Percentiles rank a stretch among this genome's conserved stretches.
Evolutionary conservation across 1,284 basidiomycete genomes (phyloP).

Genomic region (Cryptococcus neoformans): DNA sequence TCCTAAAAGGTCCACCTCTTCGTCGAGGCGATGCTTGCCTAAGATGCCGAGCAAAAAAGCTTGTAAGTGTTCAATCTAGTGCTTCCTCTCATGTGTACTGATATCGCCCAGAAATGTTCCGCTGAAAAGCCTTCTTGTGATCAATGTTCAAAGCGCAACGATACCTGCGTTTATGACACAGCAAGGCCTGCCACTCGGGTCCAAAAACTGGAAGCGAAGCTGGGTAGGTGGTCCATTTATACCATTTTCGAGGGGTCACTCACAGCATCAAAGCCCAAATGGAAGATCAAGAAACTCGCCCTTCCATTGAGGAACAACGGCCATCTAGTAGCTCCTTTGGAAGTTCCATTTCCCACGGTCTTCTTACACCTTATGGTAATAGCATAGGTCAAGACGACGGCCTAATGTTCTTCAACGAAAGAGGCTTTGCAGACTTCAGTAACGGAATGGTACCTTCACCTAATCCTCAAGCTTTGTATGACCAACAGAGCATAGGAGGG

Average conservation of each 20-base stretch:
- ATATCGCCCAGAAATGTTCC: slow-evolving; percentile 27
- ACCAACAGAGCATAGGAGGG: background rate
- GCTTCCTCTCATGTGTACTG: background rate
- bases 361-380: background rate
- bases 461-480: background rate
- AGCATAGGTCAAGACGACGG: slow-evolving; percentile 4
- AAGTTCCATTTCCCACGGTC: background rate
- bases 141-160: slow-evolving; percentile 8
- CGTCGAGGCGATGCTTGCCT: slow-evolving; percentile 33
- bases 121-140: slow-evolving; percentile 31
- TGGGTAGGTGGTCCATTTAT: slow-evolving; percentile 7
- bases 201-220: background rate
- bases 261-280: slow-evolving; percentile 18
- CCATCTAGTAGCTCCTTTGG: background rate
- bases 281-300: slow-evolving; percentile 19
- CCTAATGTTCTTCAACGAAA: background rate
- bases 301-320: background rate
- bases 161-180: background rate
- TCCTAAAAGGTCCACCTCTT: slow-evolving; percentile 13
- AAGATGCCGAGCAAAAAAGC: slow-evolving; percentile 38
- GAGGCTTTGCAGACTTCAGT: background rate
- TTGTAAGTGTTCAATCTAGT: slow-evolving; percentile 14
- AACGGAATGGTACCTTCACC: background rate
- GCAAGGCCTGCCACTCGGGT: slow-evolving; percentile 4
- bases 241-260: background rate